Conservation (phyloP, 345 rosid species). For the Corchorus olitorius region DNA sequence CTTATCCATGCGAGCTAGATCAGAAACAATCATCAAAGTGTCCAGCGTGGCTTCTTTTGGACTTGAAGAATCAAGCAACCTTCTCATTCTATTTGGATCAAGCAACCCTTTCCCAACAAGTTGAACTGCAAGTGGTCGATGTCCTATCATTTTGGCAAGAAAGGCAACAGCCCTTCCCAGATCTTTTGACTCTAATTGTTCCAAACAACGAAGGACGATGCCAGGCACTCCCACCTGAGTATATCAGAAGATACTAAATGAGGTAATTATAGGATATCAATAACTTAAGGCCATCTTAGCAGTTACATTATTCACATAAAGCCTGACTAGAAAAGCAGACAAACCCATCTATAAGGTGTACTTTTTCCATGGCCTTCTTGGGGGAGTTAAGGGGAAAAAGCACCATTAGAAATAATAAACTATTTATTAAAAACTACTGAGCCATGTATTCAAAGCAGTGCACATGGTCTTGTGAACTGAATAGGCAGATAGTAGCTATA, state of each 20-base stretch:
- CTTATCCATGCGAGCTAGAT: constrained; percentile 94
- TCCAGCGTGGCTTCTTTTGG: constrained; percentile 85
- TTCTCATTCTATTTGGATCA: constrained; percentile 74
- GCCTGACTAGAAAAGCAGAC: no score
- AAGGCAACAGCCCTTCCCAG: constrained; percentile 85
- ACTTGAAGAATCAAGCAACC: constrained; percentile 65
- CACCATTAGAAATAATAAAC: not conserved
- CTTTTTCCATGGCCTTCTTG: no score
- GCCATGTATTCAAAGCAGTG: not conserved
- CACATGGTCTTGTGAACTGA: not conserved
- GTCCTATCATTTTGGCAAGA: constrained; percentile 86
- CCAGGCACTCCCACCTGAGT: constrained; percentile 82
- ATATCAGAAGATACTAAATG: constrained; percentile 20
- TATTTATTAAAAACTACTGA: not conserved
- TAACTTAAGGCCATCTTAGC: no score
- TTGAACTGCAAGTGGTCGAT: constrained; percentile 77
- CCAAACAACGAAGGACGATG: constrained; percentile 70
- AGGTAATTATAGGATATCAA: not conserved
- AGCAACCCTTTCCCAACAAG: constrained; percentile 83
- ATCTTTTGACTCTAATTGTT: constrained; percentile 78
- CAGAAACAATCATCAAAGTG: constrained; percentile 87
- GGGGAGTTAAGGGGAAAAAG: no score
- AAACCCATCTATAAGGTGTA: no score
- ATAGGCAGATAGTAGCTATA: not conserved
- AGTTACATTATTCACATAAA: no score